Evolutionary conservation across 2,329 filamentous ascomycete genomes (phyloP), one percentile per base, ranked within the genome.

Genomic region (Aspergillus calidoustus): DNA sequence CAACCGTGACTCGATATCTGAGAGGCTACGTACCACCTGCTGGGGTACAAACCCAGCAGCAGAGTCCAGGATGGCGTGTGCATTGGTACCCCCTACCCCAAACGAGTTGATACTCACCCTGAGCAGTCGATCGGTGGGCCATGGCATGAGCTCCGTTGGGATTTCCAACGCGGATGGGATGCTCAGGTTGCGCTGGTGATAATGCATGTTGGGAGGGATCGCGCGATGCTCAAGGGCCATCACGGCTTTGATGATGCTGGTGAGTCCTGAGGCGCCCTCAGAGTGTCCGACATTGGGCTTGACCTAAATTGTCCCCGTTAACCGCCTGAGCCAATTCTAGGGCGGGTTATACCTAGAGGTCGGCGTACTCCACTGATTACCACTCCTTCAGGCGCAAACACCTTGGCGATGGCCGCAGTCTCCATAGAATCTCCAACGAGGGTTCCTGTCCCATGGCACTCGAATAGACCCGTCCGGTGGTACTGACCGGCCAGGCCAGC

Each of bases 71-170:
- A 38, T 53, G 3, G 22, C 62, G 34, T 66, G 64, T 1, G 54
- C 59, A 34, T 66, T 66, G 7, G 54, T 38, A 9, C 64, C 64
- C 3, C 64, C 48, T 65, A 70, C 68, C 1, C 73, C 72, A 57
- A 73, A 74, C 1, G 59, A 66, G 52, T 74, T 75, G n/a, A 75
- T 64, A 23, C 66, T 68, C n/a, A 66, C 63, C 30, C 70, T 54
- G 17, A 65, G 61, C 5, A 38, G 38, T 9, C 60, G 58, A 28
- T 41, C 46, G 23, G 41, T 50, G 1, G 71, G 69, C 69, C 71
- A 73, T 7, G 65, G 50, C 7, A 51, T 44, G 3, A 41, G 19
- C n/a, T 55, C 28, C 2, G 41, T 34, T 2, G 56, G 64, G 5
- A 64, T 43, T 0, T 46, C 13, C 2, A 62, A 48, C 5, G 55